Base-by-base conservation (phyloP, 2,329 filamentous ascomycete genomes). In the Cladosporium sp. region DNA sequence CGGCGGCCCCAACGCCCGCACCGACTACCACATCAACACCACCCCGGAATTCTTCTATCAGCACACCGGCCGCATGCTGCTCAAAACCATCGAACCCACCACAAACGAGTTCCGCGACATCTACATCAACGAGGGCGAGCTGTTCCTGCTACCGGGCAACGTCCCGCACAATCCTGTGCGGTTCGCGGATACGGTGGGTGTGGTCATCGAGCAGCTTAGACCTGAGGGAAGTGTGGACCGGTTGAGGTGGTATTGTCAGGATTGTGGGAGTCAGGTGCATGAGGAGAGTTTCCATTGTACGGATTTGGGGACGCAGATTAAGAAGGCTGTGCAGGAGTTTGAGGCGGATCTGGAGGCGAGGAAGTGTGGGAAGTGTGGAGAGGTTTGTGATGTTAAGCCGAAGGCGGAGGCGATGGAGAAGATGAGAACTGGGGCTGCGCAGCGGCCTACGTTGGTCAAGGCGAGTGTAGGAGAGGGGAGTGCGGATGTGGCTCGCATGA, bases 21-120 rank as follows among this genome's bases (percentile, higher is more conserved):
- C 93, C 64, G 95, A 98, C 84, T 99, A 97, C 84, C 95, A 98
- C 85, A 94, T 98, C 86, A 98, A 98, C 84, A 83, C 88, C 73
- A 98, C 94, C 0, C 89, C 95, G 14, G 95, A 98, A 79, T 98
- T 93, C 89, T 99, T 98, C 87, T 98, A 95, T 85, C 94, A 98
- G 80, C 88, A 97, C 85, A 89, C 89, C 73, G 95, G 95, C 70
- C 89, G 90, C 70, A 97, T 98, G 94, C 84, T 95, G 65, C 89
- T 99, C 71, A 96, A 96, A 77, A 91, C 95, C 18, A 91, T 97
- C 69, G 92, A 97, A 75, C 79, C 79, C 6, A 66, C 82, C 74
- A 79, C 83, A 65, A 77, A 84, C 76, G 67, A 81, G 57, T 96
- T 96, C 80, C 86, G 88, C 70, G 94, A 98, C 79, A 87, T 98